These are phyloP conservation scores for Rutstroemia sydowiana DNA, from an alignment of 2,329 filamentous ascomycete genomes.

Conservation along the genomic window DNA sequence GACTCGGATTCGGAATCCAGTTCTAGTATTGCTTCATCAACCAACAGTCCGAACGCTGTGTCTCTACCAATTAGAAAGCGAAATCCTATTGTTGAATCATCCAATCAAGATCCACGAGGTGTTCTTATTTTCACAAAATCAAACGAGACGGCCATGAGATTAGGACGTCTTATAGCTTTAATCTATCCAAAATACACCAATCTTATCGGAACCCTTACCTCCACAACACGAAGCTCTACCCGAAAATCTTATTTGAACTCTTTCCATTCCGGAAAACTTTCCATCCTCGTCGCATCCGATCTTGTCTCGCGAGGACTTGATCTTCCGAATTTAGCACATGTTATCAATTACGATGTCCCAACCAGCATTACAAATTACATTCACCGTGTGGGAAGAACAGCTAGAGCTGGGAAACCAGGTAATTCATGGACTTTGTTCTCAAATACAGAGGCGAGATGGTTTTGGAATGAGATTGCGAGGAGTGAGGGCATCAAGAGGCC, in stretches of 20 bases:
- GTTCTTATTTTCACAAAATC: constrained; percentile 85
- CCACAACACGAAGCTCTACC: constrained; percentile 65
- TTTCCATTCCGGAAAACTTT: constrained; percentile 56
- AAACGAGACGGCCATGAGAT: constrained; percentile 78
- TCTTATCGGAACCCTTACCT: constrained; percentile 64
- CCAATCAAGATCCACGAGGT: constrained; percentile 21
- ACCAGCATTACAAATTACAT: constrained; percentile 76
- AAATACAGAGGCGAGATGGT: constrained; percentile 75
- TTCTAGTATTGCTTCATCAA: background rate
- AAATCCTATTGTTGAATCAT: constrained; percentile 6
- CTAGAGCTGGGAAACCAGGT: constrained; percentile 68
- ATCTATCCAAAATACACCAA: constrained; percentile 52
- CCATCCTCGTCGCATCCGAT: constrained; percentile 82
- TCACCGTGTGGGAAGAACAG: constrained; percentile 86
- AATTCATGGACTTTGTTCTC: constrained; percentile 82
- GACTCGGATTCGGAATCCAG: constrained; percentile 7
- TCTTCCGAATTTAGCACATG: constrained; percentile 68
- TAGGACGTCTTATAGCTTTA: constrained; percentile 70
- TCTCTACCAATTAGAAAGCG: background rate
- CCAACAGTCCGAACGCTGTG: background rate
- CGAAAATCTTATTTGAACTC: constrained; percentile 59
- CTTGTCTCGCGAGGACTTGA: constrained; percentile 90
- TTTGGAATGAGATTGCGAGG: constrained; percentile 74
- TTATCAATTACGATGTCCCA: constrained; percentile 91
- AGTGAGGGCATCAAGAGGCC: constrained; percentile 42